Base-by-base conservation (phyloP, 768 basidiomycete genomes). In the Kwoniella botswanensis region DNA sequence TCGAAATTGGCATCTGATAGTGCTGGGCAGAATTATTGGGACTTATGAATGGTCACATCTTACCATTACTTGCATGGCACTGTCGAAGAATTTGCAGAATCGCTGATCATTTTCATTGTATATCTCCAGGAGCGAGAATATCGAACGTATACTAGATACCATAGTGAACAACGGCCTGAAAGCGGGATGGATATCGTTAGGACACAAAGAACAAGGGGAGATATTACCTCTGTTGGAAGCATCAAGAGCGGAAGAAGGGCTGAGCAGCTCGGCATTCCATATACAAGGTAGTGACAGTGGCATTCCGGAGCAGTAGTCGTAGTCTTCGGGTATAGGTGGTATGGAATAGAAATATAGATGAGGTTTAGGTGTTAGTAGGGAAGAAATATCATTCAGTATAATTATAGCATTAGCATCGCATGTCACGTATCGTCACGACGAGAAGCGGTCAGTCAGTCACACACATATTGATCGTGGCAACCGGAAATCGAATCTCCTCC, bases 131-230 rank as follows among this genome's bases (percentile, higher is more conserved):
- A 77, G 72, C 63, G 72, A 75, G 22, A 70, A 77, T 9, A 50
- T 78, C 7, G 76, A 81, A 52, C 43, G 65, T 26, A 71, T 77
- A 46, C 42, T 81, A 26, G 65, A 60, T 6, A 81, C 80, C 1
- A 76, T 81, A 43, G 76, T 81, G 43, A 68, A 60, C 42, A 79
- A 79, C 42, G 78, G 78, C 13, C 57, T 79, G 24, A 66, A 70
- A 65, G 74, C 78, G 1, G 76, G 78, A 2, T 81, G 80, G 80
- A 43, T 79, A 22, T 70, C 75, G 3, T 53, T 79, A 22, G 80
- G 80, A 21, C 78, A 81, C 46, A 63, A 61, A 24, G 72, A 72
- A 44, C 68, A 63, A 26, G 54, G 54, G 13, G 61, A 71, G 41
- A 55, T 71, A 12, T 65, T 76, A 35, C 72, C 66, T 17, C 26